Base-by-base conservation (phyloP, 1,284 basidiomycete species). In the Termitomyces sp. region DNA sequence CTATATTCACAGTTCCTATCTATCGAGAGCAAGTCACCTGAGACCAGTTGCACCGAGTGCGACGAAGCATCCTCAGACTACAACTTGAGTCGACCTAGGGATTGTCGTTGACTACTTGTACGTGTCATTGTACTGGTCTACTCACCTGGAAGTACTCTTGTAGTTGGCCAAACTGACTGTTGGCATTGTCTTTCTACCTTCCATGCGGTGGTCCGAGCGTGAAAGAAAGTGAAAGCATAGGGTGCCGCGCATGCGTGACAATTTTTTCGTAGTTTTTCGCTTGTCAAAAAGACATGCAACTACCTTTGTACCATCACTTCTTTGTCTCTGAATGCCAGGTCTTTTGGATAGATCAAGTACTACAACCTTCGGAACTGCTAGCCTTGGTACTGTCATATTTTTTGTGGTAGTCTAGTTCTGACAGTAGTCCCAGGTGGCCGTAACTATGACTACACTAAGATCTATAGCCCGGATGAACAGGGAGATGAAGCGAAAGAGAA, bases 31-130 rank as follows among this genome's bases (percentile, higher is more conserved):
- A 39, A 97, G 95, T 68, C 97, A 99, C 8, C 97, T 97, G 4
- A 99, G 79, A 3, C 96, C 97, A 0, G 97, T 97, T 2, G 94
- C 96, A n/a, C 97, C 97, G 5, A 99, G 82, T 1, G 98, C 91
- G 2, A 88, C 84, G 85, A 85, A 0, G 94, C 83, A 5, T 74
- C 62, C 54, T 85, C 83, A 7, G 12, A 33, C n/a, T n/a, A n/a
- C 24, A 99, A 74, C 63, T 84, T 89, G 21, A 94, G 70, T 71
- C 99, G 97, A 26, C 89, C 94, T 95, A 63, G 21, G 19, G 45
- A 36, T 31, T 30, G 21, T 19, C 10, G 28, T 3, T 7, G 31
- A 28, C 41, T 30, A 28, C 15, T 9, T 12, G 9, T 34, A 12
- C 33, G 12, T 31, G 33, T 10, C 10, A 13, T 42, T 38, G 46